These are phyloP conservation scores for Septoria petroselini DNA, from an alignment of 2,329 filamentous ascomycete species.

Conservation along the genomic window DNA sequence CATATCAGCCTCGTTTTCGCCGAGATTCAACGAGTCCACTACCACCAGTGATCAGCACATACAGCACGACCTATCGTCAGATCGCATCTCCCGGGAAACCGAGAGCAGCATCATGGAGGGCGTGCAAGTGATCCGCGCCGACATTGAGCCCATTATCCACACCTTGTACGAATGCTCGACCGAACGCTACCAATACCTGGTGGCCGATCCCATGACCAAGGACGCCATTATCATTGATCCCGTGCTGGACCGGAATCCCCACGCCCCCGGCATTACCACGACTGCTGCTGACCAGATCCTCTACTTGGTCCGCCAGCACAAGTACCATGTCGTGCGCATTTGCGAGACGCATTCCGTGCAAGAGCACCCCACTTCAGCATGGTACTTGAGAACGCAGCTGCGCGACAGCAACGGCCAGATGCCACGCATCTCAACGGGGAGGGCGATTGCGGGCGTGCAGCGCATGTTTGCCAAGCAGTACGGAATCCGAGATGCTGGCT, in stretches of 20 bases:
- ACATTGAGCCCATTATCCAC: conserved; percentile 32
- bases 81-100: background rate
- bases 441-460: conserved; percentile 54
- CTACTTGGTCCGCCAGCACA: conserved; percentile 42
- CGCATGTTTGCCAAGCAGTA: conserved; percentile 51
- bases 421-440: conserved; percentile 55
- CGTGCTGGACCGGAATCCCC: conserved; percentile 54
- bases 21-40: background rate
- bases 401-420: conserved; percentile 35
- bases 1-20: conserved; percentile 3
- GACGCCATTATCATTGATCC: conserved; percentile 60
- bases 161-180: conserved; percentile 43
- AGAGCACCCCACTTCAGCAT: conserved; percentile 59
- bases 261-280: conserved; percentile 46
- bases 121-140: conserved; percentile 6
- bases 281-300: conserved; percentile 54
- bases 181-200: conserved; percentile 59
- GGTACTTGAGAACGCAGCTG: conserved; percentile 54
- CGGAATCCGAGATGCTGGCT: conserved; percentile 45
- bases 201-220: conserved; percentile 52
- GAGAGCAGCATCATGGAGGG: conserved; percentile 3
- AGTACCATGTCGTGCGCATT: conserved; percentile 52
- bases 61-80: background rate
- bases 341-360: conserved; percentile 63
- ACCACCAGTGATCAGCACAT: conserved; percentile 1